Evolutionary conservation across 1,139 yeast species (phyloP).

Genomic region (Tardiomyces digboiensis): DNA sequence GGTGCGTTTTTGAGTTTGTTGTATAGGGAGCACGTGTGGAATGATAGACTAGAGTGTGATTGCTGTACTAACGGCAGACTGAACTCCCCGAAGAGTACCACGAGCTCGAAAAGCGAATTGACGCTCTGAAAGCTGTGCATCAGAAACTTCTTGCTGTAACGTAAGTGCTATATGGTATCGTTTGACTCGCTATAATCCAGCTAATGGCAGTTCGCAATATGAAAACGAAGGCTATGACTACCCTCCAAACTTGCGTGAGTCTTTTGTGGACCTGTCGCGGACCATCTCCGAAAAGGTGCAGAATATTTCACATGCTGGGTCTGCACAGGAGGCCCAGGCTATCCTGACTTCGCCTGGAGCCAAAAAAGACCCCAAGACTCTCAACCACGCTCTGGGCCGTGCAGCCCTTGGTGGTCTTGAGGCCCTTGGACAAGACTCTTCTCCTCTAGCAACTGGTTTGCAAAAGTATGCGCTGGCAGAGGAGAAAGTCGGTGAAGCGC

Average conservation of each 20-base stretch:
- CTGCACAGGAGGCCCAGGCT: conserved; percentile 78
- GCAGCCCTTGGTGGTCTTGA: conserved; percentile 52
- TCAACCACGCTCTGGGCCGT: conserved; percentile 75
- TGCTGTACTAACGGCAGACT: conserved; percentile 33
- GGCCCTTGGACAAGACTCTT: conserved; percentile 32
- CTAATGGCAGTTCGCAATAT: conserved; percentile 41
- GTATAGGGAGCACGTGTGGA: no score
- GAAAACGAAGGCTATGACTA: conserved; percentile 79
- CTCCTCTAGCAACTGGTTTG: conserved; percentile 38
- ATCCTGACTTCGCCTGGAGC: conserved; percentile 51
- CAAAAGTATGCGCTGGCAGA: conserved; percentile 45
- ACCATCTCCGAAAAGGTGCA: conserved; percentile 56
- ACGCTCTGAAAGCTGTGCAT: conserved; percentile 64
- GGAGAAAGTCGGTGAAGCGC: conserved; percentile 70
- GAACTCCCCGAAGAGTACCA: conserved; percentile 78
- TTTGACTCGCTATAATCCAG: conserved; percentile 1
- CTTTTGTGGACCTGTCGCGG: conserved; percentile 65
- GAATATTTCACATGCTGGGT: conserved; percentile 63
- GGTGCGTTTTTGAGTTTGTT: no score
- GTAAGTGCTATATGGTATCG: no score
- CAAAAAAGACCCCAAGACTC: conserved; percentile 69
- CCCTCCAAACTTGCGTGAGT: conserved; percentile 66
- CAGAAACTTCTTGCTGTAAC: conserved; percentile 67
- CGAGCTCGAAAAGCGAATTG: conserved; percentile 67
- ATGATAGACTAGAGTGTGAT: no score